Percentiles rank a stretch among this genome's conserved stretches.
Evolutionary conservation across 352 stramenopile genomes (phyloP).

Genomic region (Elongisporangium anandrum): DNA sequence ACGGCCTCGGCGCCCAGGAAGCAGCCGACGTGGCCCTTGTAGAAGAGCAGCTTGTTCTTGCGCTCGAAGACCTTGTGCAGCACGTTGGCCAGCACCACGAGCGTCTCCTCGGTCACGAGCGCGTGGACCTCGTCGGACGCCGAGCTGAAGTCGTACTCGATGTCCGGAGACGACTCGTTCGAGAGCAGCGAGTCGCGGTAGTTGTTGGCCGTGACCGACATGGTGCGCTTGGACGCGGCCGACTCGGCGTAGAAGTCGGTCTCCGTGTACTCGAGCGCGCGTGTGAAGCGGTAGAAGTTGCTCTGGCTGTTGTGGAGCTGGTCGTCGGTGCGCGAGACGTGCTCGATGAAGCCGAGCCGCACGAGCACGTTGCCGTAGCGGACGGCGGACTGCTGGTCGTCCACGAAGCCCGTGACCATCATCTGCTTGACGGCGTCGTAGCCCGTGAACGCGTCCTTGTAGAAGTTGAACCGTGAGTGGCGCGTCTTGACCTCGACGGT

Average conservation of each 20-base stretch:
- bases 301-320: constrained; percentile 82
- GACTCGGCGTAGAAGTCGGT: constrained; percentile 28
- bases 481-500: constrained; percentile 77
- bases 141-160: constrained; percentile 74
- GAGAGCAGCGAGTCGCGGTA: constrained; percentile 75
- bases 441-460: constrained; percentile 83
- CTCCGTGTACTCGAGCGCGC: constrained; percentile 45
- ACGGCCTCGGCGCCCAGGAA: constrained; percentile 82
- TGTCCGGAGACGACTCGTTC: constrained; percentile 39
- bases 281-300: constrained; percentile 84
- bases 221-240: constrained; percentile 18
- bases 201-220: constrained; percentile 60
- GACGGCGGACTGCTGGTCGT: constrained; percentile 65
- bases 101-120: constrained; percentile 74
- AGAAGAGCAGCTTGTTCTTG: constrained; percentile 87
- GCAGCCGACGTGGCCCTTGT: constrained; percentile 81
- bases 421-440: constrained; percentile 71
- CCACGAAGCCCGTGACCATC: constrained; percentile 67
- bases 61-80: constrained; percentile 81
- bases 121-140: constrained; percentile 78
- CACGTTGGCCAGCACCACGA: constrained; percentile 58
- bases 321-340: constrained; percentile 71
- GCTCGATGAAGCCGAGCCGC: constrained; percentile 78
- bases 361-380: constrained; percentile 78
- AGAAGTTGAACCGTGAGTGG: constrained; percentile 83